Conservation (phyloP, 306 rosid species). For the Malus orientalis region DNA sequence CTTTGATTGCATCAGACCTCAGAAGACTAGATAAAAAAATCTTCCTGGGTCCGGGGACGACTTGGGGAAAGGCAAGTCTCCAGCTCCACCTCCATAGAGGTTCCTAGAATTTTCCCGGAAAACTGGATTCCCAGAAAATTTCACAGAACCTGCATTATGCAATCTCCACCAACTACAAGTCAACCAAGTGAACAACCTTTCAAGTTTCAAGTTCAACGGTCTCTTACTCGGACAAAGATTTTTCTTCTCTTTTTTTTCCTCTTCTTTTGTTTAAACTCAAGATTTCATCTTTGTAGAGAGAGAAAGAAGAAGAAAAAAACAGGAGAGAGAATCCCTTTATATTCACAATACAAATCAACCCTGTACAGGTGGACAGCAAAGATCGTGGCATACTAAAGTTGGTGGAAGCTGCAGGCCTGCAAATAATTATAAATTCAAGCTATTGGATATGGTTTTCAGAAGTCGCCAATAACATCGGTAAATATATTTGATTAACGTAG, state of each 20-base stretch:
- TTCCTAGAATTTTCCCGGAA: conserved; percentile 37
- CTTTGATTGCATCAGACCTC: neutral
- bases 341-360: neutral
- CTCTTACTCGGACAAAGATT: neutral
- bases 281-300: too few relatives aligned
- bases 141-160: neutral
- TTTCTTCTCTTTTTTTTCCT: too few relatives aligned
- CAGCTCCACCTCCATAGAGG: neutral
- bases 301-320: too few relatives aligned
- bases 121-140: conserved; percentile 1
- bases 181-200: neutral
- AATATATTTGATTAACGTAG: too few relatives aligned
- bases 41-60: neutral
- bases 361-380: neutral
- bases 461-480: neutral
- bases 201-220: neutral
- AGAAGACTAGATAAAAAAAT: neutral
- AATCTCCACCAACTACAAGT: neutral
- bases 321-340: neutral
- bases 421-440: neutral
- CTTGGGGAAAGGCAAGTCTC: neutral
- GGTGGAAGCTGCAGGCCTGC: neutral
- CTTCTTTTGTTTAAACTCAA: too few relatives aligned
- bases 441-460: neutral
- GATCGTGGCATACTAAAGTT: conserved; percentile 5